A percentile compares a stretch with the other conserved stretches of the same genome.
Evolutionary conservation across 1,139 yeast species (phyloP).

Genomic region (Zygosaccharomyces pseudobailii): DNA sequence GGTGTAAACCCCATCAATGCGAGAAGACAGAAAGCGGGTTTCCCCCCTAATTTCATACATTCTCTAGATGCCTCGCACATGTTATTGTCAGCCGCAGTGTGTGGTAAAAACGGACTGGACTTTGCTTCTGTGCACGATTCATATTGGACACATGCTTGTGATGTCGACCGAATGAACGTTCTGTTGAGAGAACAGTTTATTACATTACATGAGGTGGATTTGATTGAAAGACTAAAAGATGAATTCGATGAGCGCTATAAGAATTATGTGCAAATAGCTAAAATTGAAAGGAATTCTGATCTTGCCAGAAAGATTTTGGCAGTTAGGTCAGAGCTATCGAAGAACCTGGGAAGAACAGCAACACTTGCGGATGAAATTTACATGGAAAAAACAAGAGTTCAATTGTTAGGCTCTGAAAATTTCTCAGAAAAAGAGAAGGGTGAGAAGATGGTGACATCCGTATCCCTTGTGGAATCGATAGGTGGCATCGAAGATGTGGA

Average conservation of each 20-base stretch:
- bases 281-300: conserved; percentile 49
- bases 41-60: conserved; percentile 94
- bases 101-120: conserved; percentile 60
- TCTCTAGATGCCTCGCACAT: conserved; percentile 96
- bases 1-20: conserved; percentile 78
- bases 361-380: conserved; percentile 70
- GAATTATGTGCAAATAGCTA: conserved; percentile 59
- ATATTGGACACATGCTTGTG: conserved; percentile 95
- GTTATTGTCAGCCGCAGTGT: conserved; percentile 81
- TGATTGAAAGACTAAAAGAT: conserved; percentile 62
- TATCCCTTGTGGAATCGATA: conserved; percentile 53
- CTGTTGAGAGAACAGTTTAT: conserved; percentile 77
- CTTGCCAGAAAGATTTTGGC: conserved; percentile 49
- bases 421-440: conserved; percentile 51
- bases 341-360: conserved; percentile 51
- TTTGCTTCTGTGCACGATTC: conserved; percentile 98
- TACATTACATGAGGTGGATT: conserved; percentile 64
- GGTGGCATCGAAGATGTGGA: conserved; percentile 28
- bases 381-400: conserved; percentile 61
- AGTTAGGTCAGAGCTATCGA: conserved; percentile 47
- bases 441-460: conserved; percentile 60
- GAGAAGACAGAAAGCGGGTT: conserved; percentile 85
- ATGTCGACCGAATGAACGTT: conserved; percentile 69
- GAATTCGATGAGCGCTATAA: conserved; percentile 81
- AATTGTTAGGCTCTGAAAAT: conserved; percentile 49